Evolutionary conservation across 1,284 basidiomycete genomes (phyloP).

Genomic region (Hemileia vastatrix): DNA sequence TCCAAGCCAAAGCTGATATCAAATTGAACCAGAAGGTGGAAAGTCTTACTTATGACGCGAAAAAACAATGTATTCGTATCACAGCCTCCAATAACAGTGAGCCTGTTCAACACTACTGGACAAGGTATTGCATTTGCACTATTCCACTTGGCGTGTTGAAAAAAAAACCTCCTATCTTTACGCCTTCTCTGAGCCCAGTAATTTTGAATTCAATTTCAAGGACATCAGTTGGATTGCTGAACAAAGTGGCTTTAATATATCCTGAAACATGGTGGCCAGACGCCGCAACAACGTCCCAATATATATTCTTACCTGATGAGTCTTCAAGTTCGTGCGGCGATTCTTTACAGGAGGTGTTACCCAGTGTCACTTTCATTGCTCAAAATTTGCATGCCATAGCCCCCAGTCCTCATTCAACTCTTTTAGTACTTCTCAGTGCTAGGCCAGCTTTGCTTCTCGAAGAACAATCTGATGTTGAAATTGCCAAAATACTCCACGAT

Average conservation of each 20-base stretch:
- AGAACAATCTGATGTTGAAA: constrained; percentile 25
- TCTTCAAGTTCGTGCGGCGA: background rate
- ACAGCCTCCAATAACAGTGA: background rate
- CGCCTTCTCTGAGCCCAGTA: background rate
- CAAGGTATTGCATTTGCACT: background rate
- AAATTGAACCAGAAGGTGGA: background rate
- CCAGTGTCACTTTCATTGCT: background rate
- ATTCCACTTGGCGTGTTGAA: background rate
- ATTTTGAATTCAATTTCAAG: background rate
- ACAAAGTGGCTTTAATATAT: background rate
- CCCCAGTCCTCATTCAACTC: background rate
- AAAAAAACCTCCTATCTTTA: background rate
- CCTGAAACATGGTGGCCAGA: background rate
- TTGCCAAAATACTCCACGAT: constrained; percentile 28
- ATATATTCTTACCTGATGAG: background rate
- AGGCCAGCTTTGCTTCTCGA: constrained; percentile 28
- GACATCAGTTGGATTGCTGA: background rate
- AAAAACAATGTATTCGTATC: background rate
- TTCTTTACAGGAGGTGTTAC: background rate
- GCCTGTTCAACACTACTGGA: background rate
- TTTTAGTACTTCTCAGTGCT: background rate
- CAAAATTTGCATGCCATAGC: background rate
- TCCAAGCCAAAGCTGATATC: background rate
- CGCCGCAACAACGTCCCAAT: background rate
- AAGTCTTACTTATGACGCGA: background rate